These are phyloP conservation scores for Ophiosphaerella herpotricha DNA, from an alignment of 2,329 filamentous ascomycete species.

Conservation along the genomic window DNA sequence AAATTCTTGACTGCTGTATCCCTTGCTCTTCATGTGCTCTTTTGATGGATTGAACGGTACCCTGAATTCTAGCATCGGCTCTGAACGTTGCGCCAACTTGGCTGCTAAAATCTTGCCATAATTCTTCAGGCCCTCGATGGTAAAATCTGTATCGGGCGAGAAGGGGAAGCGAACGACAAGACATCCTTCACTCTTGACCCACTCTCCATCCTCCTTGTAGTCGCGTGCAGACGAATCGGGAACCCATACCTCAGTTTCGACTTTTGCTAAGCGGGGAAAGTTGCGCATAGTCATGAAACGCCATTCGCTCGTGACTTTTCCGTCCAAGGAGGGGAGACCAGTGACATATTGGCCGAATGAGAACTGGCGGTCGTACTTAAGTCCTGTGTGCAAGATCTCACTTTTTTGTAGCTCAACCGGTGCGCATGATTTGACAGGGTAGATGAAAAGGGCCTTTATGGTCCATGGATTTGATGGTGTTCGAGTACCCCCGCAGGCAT, in stretches of 20 bases:
- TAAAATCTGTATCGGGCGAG: slow-evolving; percentile 42
- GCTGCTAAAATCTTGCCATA: slow-evolving; percentile 41
- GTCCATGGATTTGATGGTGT: slow-evolving; percentile 38
- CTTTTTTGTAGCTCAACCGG: slow-evolving; percentile 73
- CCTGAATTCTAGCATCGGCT: slow-evolving; percentile 67
- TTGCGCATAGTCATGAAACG: slow-evolving; percentile 72
- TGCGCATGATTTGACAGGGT: slow-evolving; percentile 81
- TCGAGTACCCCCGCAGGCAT: slow-evolving; percentile 41
- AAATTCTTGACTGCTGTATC: slow-evolving; percentile 65
- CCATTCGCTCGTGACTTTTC: slow-evolving; percentile 58
- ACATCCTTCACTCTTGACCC: slow-evolving; percentile 61
- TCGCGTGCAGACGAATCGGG: slow-evolving; percentile 64
- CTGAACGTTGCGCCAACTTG: slow-evolving; percentile 46
- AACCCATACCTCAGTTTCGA: slow-evolving; percentile 70
- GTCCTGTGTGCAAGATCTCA: slow-evolving; percentile 67
- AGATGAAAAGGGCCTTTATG: slow-evolving; percentile 75
- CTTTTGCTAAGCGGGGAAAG: slow-evolving; percentile 70
- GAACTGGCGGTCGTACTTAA: slow-evolving; percentile 82
- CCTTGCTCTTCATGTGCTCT: slow-evolving; percentile 61
- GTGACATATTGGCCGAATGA: slow-evolving; percentile 71
- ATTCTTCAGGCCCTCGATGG: slow-evolving; percentile 36
- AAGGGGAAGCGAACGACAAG: slow-evolving; percentile 69
- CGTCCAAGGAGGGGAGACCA: slow-evolving; percentile 49
- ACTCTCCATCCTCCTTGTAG: slow-evolving; percentile 55
- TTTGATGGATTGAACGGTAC: slow-evolving; percentile 67